Percentiles rank a stretch among this genome's conserved stretches.
These are phyloP conservation scores for Papiliotrema flavescens DNA, from an alignment of 1,284 basidiomycete species.

Conservation along the genomic window DNA sequence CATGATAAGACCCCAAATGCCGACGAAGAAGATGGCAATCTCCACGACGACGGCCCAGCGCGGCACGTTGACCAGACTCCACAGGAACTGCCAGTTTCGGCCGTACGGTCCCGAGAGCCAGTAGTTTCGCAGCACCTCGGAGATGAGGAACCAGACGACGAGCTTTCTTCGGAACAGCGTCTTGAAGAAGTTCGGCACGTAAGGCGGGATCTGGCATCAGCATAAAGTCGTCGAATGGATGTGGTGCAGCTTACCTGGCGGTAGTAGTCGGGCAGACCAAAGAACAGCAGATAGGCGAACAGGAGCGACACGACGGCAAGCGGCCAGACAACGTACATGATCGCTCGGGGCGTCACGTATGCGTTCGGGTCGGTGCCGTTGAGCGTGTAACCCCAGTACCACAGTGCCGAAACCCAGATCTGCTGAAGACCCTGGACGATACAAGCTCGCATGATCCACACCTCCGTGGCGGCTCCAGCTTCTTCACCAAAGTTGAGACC, in stretches of 20 bases:
- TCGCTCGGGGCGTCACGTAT: constrained; percentile 41
- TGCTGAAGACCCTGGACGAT: constrained; percentile 89
- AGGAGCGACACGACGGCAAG: constrained; percentile 66
- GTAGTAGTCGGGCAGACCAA: constrained; percentile 68
- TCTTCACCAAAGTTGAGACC: constrained; percentile 94
- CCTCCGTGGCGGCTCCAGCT: constrained; percentile 85
- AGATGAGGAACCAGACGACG: constrained; percentile 87
- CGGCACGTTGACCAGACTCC: constrained; percentile 69
- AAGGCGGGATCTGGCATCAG: constrained; percentile 70
- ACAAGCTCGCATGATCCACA: constrained; percentile 84
- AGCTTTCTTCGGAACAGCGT: constrained; percentile 84
- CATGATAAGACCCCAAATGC: constrained; percentile 74
- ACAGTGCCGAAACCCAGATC: constrained; percentile 86
- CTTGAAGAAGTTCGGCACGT: constrained; percentile 83
- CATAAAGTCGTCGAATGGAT: constrained; percentile 52
- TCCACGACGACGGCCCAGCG: constrained; percentile 78
- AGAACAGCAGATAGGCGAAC: constrained; percentile 76
- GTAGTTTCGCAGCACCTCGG: constrained; percentile 83
- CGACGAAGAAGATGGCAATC: constrained; percentile 76
- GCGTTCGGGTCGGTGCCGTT: constrained; percentile 51
- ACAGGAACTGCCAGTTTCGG: constrained; percentile 89
- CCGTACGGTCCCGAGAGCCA: constrained; percentile 83
- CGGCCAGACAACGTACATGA: constrained; percentile 78
- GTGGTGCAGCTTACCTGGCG: constrained; percentile 51
- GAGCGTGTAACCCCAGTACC: constrained; percentile 88